Evolutionary conservation across 805 yeast genomes (phyloP), one percentile per base, ranked within the genome.

Genomic region (Nakazawaea siamensis): DNA sequence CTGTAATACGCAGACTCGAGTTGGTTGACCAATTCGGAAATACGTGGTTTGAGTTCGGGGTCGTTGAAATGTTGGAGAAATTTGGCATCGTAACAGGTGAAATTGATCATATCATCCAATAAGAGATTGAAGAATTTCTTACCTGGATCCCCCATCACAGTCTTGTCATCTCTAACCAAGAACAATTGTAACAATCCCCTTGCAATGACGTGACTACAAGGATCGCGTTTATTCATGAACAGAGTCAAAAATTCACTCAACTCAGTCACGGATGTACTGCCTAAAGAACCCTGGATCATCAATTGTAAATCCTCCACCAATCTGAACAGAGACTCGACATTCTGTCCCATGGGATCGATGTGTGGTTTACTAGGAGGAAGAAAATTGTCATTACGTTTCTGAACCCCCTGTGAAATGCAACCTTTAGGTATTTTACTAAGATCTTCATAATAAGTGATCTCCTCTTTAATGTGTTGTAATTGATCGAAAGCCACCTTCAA

Each of bases 121-220:
- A 69, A 40, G 17, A 68, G 51, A 3, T 58, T 57, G 10, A 47
- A 39, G 18, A 75, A 49, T 12, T 52, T 49, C 35, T 58, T 63
- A 18, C 39, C 40, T 1, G 46, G 27, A 31, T 60, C 60, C 0
- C 87, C 88, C 17, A 77, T 45, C 2, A 82, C 58, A 1, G 75
- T 58, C 35, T 66, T 68, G 50, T 80, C 77, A 47, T 80, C 83
- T 40, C 85, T 59, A 7, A 80, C 60, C 17, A 80, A 56, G 46
- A 70, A 76, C 16, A 79, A 55, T 36, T 80, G 84, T 45, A 77
- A 68, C 9, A 77, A 45, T 2, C 82, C 81, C 40, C 88, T 64
- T 1, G 79, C 66, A n/a, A 82, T 51, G 5, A 67, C 70, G 42
- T 64, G 68, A 28, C 55, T 45, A 0, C 42, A 28, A 4, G 37